Percentiles rank a stretch among this genome's conserved stretches.
Conservation (phyloP, 2,329 filamentous ascomycete species). For the Epichloe sylvatica region DNA sequence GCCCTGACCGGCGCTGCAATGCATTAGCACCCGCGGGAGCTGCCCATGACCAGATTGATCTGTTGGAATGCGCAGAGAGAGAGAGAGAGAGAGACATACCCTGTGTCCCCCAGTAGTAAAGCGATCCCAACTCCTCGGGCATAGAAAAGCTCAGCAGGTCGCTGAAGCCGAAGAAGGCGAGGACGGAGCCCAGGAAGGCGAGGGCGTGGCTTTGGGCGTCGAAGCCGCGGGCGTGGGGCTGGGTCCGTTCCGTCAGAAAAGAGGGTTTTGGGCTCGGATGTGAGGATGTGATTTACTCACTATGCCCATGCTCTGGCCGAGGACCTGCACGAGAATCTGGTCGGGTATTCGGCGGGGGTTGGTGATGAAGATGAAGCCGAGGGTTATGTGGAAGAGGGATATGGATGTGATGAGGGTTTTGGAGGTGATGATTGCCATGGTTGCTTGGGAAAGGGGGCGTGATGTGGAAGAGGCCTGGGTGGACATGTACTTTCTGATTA, state of each 20-base stretch:
- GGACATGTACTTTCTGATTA: too few species aligned
- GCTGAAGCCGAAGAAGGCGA: constrained; percentile 44
- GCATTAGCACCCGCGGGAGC: too few species aligned
- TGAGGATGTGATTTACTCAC: constrained; percentile 30
- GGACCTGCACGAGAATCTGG: constrained; percentile 64
- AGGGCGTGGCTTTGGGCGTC: constrained; percentile 55
- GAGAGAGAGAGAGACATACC: constrained; percentile 40
- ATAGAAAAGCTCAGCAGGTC: constrained; percentile 54
- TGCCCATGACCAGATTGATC: too few species aligned
- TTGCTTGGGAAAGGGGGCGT: constrained; percentile 7
- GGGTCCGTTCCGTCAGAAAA: neutral
- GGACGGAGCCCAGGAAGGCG: constrained; percentile 56
- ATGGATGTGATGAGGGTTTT: constrained; percentile 69
- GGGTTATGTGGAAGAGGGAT: constrained; percentile 70
- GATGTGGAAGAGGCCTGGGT: neutral
- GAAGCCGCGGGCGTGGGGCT: constrained; percentile 56
- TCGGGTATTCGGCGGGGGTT: constrained; percentile 59
- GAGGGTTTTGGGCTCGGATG: neutral
- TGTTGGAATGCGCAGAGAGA: constrained; percentile 19
- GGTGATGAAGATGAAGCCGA: constrained; percentile 72
- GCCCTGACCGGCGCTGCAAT: constrained; percentile 47
- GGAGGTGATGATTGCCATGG: constrained; percentile 70
- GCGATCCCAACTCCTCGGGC: constrained; percentile 49
- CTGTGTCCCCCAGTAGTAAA: constrained; percentile 54
- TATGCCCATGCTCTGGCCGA: constrained; percentile 73